Evolutionary conservation across 2,329 filamentous ascomycete species (phyloP), one percentile per base, ranked within the genome.

Genomic region (Chrysoporthe austroafricana): DNA sequence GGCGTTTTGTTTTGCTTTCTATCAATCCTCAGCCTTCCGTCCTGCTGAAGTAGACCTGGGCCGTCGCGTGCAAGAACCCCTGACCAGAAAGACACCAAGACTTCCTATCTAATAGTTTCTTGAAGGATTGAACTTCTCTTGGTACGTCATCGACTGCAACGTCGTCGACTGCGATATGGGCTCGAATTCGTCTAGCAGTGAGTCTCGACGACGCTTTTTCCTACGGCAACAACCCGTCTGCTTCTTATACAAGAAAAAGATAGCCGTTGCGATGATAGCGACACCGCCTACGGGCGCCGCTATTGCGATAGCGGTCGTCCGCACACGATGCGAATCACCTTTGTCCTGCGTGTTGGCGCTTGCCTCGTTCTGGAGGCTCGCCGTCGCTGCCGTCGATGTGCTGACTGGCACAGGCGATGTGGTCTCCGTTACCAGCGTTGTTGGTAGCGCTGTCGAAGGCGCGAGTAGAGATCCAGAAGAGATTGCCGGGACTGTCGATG

Each of bases 101-200:
- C 6, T 13, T 14, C 44, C 11, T 18, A 13, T 39, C 13, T 62
- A 70, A 60, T 70, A 70, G 43, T 68, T 68, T 60, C 59, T 63
- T 2, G 68, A 54, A 7, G 68, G 68, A 36, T 68, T 60, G 44
- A 70, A 66, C 46, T 70, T 68, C 46, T 68, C 66, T 13, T 67
- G 16, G 26, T 70, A 60, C 42, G 66, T 60, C 0, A 54, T 14
- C 5, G 50, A 54, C 50, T 32, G 21, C 5, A 18, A 4, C 13
- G 50, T 54, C 16, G 61, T 59, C 14, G 52, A 36, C 42, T 70
- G 62, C 43, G 52, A 34, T 52, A 63, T 46, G 56, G 11, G 16
- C 14, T 70, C 68, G 9, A 62, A 63, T 32, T 70, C 63, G 4
- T 70, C 66, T 4, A 70, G 60, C 1, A 52, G 61, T n/a, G 56